Evolutionary conservation across 2,329 filamentous ascomycete species (phyloP).

Genomic region (Coniochaeta pulveracea): DNA sequence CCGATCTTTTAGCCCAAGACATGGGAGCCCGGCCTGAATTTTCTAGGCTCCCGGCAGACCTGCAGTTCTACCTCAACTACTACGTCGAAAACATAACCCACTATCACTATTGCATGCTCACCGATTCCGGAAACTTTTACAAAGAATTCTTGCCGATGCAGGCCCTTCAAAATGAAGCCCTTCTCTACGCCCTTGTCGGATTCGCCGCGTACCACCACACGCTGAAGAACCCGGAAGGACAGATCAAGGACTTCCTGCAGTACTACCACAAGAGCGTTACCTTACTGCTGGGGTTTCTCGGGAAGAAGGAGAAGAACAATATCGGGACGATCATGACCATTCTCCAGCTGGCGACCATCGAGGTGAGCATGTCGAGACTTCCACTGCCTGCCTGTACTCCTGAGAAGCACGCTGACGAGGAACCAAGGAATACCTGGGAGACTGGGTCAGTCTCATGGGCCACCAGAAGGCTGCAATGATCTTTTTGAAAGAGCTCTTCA

Average conservation of each 20-base stretch:
- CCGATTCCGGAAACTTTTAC: constrained; percentile 63
- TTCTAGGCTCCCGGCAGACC: constrained; percentile 52
- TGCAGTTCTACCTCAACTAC: constrained; percentile 70
- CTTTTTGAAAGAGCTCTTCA: constrained; percentile 68
- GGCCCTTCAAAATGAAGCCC: constrained; percentile 62
- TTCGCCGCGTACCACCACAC: constrained; percentile 84
- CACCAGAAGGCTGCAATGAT: constrained; percentile 85
- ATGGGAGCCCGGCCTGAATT: constrained; percentile 29
- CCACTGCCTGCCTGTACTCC: too few species aligned
- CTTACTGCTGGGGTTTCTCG: constrained; percentile 60
- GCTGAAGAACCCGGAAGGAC: constrained; percentile 56
- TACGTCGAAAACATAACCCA: constrained; percentile 67
- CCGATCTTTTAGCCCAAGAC: constrained; percentile 17
- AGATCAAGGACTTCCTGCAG: constrained; percentile 69
- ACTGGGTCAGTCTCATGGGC: constrained; percentile 88
- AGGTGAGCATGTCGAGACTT: too few species aligned
- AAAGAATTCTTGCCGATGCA: constrained; percentile 57
- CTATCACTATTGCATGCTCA: constrained; percentile 72
- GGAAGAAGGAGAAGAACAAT: constrained; percentile 57
- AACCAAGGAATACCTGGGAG: constrained; percentile 76
- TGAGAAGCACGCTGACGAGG: too few species aligned
- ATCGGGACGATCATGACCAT: constrained; percentile 76
- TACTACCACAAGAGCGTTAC: constrained; percentile 88
- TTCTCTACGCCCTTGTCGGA: constrained; percentile 77
- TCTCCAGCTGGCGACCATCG: constrained; percentile 83